These are phyloP conservation scores for Phoenix dactylifera DNA, from an alignment of 176 grass and related monocot species.

Conservation along the genomic window DNA sequence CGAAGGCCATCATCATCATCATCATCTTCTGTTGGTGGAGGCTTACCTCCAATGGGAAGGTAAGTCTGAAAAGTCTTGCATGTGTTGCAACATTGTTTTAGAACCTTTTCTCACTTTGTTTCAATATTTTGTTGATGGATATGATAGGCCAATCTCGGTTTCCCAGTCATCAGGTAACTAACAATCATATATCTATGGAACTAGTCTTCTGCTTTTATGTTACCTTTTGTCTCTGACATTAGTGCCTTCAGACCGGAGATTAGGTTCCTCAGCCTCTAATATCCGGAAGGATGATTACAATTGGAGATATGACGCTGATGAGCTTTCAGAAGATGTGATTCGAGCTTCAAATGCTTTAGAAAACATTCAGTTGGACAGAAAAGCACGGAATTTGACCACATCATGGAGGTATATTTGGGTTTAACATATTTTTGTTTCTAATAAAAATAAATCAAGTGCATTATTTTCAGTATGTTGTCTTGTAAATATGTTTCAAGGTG, in stretches of 20 bases:
- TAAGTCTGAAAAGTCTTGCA: conserved; percentile 19
- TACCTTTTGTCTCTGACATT: conserved; percentile 3
- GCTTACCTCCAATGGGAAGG: conserved; percentile 60
- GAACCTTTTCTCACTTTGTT: conserved; percentile 20
- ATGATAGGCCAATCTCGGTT: conserved; percentile 40
- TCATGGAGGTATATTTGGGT: conserved; percentile 51
- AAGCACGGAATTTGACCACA: conserved; percentile 63
- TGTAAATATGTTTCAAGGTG: neutral
- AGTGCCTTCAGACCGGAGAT: conserved; percentile 44
- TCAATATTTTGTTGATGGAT: conserved; percentile 29
- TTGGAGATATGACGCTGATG: conserved; percentile 81
- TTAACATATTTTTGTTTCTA: neutral
- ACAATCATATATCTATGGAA: neutral
- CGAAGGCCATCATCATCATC: conserved; percentile 64
- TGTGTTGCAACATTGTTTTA: neutral
- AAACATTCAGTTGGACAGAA: conserved; percentile 75
- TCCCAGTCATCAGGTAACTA: conserved; percentile 62
- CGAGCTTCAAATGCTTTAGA: conserved; percentile 59
- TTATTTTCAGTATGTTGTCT: neutral
- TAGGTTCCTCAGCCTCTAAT: conserved; percentile 35
- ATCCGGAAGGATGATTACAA: conserved; percentile 82
- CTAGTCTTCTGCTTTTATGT: conserved; percentile 2
- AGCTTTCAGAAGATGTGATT: conserved; percentile 79
- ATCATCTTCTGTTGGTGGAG: conserved; percentile 36
- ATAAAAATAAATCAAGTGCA: neutral